phyloP scores from a whole-genome alignment of 2,329 filamentous ascomycete species.

The Arthrobotrys conoides region DNA sequence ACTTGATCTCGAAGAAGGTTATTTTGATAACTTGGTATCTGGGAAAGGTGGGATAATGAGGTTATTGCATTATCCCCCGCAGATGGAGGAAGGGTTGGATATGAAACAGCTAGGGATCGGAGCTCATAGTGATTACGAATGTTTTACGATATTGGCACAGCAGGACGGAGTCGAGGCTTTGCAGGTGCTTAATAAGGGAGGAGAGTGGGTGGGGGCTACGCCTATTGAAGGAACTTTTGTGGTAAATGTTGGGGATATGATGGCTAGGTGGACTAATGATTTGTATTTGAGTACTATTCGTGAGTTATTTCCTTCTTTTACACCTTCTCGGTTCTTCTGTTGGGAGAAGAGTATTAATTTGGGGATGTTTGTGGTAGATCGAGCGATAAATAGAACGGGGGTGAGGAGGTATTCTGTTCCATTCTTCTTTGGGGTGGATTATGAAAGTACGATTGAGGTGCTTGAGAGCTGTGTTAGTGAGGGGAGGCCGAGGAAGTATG shows the following conservation, averaged over 20 bases:
- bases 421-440: conserved; percentile 73
- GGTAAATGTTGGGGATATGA: conserved; percentile 71
- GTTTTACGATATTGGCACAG: conserved; percentile 62
- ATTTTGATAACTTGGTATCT: conserved; percentile 57
- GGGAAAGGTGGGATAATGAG: conserved; percentile 58
- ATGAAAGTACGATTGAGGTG: conserved; percentile 65
- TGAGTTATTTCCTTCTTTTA: conserved; percentile 65
- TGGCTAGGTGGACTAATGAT: conserved; percentile 72
- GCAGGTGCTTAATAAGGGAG: conserved; percentile 62
- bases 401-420: conserved; percentile 73
- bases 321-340: background rate
- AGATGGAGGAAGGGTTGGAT: conserved; percentile 46
- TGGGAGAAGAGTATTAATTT: background rate
- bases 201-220: conserved; percentile 50
- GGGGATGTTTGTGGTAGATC: conserved; percentile 32
- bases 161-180: conserved; percentile 62
- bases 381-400: conserved; percentile 66
- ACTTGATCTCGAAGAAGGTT: conserved; percentile 58
- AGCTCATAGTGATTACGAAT: conserved; percentile 63
- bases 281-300: conserved; percentile 70
- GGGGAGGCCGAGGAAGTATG: conserved; percentile 35
- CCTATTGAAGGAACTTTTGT: conserved; percentile 69
- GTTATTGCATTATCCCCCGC: conserved; percentile 63
- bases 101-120: conserved; percentile 61
- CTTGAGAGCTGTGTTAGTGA: conserved; percentile 51